Base-by-base conservation (phyloP, 176 grass and related monocot species). In the Eremochloa ophiuroides region DNA sequence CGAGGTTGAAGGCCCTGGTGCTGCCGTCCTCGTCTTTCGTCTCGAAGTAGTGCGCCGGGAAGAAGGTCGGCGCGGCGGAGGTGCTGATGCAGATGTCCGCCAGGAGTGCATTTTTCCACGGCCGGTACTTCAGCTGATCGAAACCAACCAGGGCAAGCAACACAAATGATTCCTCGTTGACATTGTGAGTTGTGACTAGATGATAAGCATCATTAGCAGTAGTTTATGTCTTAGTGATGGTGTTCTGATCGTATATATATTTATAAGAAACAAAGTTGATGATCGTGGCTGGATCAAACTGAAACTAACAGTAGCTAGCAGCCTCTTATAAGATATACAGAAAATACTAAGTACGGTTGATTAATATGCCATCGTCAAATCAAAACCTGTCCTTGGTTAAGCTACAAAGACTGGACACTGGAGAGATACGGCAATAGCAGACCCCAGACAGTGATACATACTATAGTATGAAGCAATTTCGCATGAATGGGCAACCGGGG, bases 51-150 rank as follows among this genome's bases (percentile, higher is more conserved):
- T 97, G 91, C 7, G 91, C 88, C 10, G 94, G 91, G 62, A 97
- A 73, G 75, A 79, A 93, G 9, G 91, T 97, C 22, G 91, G 94
- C 0, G 94, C 94, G 6, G 94, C 94, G 29, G 94, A 93, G 62
- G 94, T 97, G 83, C 80, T 8, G 71, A 93, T 88, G 17, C 77
- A 14, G 29, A 96, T 87, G 80, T 96, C 93, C 2, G 90, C 85
- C 18, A 93, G 64, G 37, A 93, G 81, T 0, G 88, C 83, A 46
- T 97, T 88, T 39, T 85, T 89, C 28, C 8, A 28, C 1, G 77
- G 83, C 28, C 42, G 26, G 66, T 74, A 61, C 50, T 89, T 91
- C 76, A 92, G 10, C 91, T 93, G 38, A 83, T 41, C 46, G 28
- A 39, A 22, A 37, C 7, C 23, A 77, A 6, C 5, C n/a, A 71